Conservation (phyloP, 192 early-diverging fungal genomes). For the Ambispora gerdemannii region DNA sequence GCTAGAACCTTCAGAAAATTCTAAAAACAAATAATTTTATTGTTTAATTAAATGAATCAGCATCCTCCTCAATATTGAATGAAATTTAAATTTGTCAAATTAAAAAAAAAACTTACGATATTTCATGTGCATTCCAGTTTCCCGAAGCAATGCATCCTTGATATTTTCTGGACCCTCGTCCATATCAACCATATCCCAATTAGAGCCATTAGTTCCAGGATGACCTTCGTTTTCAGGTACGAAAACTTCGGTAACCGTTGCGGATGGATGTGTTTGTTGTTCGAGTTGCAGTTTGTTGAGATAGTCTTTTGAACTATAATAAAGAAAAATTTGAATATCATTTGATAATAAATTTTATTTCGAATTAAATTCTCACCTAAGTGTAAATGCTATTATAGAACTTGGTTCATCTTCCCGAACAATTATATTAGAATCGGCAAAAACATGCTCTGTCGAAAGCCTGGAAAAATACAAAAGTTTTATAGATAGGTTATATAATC, state of each 20-base stretch:
- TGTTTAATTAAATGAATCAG: neutral
- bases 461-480: conserved; percentile 33
- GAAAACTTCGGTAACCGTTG: conserved; percentile 30
- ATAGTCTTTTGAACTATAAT: conserved; percentile 62
- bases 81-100: neutral
- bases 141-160: conserved; percentile 64
- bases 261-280: conserved; percentile 38
- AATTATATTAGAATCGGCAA: conserved; percentile 80
- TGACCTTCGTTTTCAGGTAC: conserved; percentile 34
- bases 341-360: conserved; percentile 23
- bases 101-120: conserved; percentile 52
- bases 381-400: conserved; percentile 88
- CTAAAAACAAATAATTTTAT: conserved; percentile 28
- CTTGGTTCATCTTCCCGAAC: conserved; percentile 90
- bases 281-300: conserved; percentile 58
- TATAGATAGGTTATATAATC: neutral
- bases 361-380: conserved; percentile 43
- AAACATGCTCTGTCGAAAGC: conserved; percentile 78
- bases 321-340: neutral
- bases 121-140: conserved; percentile 71
- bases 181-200: conserved; percentile 8
- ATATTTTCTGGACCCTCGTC: conserved; percentile 43
- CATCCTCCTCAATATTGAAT: too few species aligned
- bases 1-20: conserved; percentile 71
- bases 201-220: conserved; percentile 21